Conservation (phyloP, 2,329 filamentous ascomycete genomes). For the Graphiopsis chlorocephala region DNA sequence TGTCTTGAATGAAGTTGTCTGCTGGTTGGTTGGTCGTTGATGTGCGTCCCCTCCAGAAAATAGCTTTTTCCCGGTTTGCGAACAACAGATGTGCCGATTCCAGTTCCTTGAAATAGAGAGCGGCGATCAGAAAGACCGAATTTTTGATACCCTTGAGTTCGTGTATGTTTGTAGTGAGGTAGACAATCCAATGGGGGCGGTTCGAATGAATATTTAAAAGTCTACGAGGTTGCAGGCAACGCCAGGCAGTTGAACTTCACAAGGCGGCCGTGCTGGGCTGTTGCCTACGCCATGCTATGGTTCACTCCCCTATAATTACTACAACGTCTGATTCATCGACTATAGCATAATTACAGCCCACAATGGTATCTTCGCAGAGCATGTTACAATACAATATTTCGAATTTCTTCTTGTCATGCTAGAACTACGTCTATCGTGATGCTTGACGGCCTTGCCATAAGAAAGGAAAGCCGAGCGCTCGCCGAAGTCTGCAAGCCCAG, state of each 20-base stretch:
- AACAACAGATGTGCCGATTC: background rate
- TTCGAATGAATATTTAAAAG: background rate
- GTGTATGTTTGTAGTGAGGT: background rate
- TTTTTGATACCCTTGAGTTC: too few relatives aligned
- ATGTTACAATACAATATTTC: background rate
- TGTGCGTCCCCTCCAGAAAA: background rate
- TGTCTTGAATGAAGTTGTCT: background rate
- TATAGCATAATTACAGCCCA: background rate
- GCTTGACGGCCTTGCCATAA: background rate
- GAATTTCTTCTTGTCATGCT: slow-evolving; percentile 3
- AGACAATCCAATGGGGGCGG: background rate
- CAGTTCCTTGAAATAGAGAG: background rate
- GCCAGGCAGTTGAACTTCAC: slow-evolving; percentile 16
- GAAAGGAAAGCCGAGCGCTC: background rate
- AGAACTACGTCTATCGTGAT: slow-evolving; percentile 14
- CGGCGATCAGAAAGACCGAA: background rate
- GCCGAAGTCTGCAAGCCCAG: background rate
- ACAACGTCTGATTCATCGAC: background rate
- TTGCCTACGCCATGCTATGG: background rate
- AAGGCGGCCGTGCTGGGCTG: background rate
- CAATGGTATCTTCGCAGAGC: background rate
- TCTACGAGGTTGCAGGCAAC: slow-evolving; percentile 17
- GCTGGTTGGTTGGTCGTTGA: background rate
- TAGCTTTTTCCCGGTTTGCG: background rate
- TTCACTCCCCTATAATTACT: background rate